These are phyloP conservation scores for Nissolia schottii DNA, from an alignment of 306 rosid genomes.

Conservation along the genomic window DNA sequence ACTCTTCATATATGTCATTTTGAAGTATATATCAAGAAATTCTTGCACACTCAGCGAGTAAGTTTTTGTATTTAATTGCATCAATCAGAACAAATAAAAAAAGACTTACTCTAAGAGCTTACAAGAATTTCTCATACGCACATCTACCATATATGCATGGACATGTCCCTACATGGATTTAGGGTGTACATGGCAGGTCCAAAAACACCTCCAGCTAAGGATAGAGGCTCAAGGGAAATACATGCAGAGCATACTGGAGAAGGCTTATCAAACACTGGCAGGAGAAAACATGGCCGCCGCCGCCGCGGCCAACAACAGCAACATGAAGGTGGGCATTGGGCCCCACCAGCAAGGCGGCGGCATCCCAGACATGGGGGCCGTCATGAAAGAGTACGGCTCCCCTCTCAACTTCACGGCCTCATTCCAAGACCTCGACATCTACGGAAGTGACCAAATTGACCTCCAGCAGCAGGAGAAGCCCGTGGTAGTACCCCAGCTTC, in stretches of 20 bases:
- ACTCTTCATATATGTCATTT: too few relatives aligned
- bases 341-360: conserved; percentile 37
- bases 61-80: too few relatives aligned
- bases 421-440: conserved; percentile 88
- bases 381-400: conserved; percentile 65
- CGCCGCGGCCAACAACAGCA: conserved; percentile 34
- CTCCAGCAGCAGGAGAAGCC: conserved; percentile 62
- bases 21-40: too few relatives aligned
- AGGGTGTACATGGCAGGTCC: conserved; percentile 56
- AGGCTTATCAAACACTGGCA: conserved; percentile 97
- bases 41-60: too few relatives aligned
- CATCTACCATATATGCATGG: background rate
- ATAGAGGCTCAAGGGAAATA: conserved; percentile 99
- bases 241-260: conserved; percentile 98
- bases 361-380: conserved; percentile 53
- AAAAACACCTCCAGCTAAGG: conserved; percentile 90
- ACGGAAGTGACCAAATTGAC: conserved; percentile 70
- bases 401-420: conserved; percentile 71
- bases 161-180: conserved; percentile 20
- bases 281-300: conserved; percentile 79
- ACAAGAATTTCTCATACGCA: too few relatives aligned
- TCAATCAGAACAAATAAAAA: too few relatives aligned
- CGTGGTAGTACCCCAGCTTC: too few relatives aligned
- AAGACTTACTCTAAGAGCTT: too few relatives aligned
- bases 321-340: conserved; percentile 55